Conservation (phyloP, 352 stramenopile species). For the Blastocystis sp. region DNA sequence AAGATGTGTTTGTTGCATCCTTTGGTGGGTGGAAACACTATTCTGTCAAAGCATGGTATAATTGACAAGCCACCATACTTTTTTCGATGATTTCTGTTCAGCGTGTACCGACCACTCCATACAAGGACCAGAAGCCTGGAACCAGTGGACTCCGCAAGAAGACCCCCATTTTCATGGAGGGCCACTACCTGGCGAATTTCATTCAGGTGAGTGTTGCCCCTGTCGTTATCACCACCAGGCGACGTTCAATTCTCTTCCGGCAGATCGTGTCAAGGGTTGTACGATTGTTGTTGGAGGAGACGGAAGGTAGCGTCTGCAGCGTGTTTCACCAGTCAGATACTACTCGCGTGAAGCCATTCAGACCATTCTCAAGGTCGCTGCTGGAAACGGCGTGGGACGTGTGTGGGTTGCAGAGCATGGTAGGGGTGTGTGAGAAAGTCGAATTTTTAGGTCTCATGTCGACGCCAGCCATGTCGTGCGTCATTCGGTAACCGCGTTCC, state of each 20-base stretch:
- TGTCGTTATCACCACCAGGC: conserved; percentile 69
- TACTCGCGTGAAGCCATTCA: conserved; percentile 85
- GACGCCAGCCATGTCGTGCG: conserved; percentile 86
- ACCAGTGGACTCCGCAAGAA: conserved; percentile 96
- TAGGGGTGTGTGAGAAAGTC: background rate
- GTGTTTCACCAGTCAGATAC: conserved; percentile 63
- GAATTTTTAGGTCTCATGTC: conserved; percentile 71
- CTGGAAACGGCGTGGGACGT: conserved; percentile 84
- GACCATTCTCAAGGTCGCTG: conserved; percentile 87
- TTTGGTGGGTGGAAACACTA: background rate
- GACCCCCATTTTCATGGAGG: conserved; percentile 91
- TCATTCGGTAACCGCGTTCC: conserved; percentile 74
- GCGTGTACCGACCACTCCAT: conserved; percentile 58
- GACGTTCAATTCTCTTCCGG: conserved; percentile 85
- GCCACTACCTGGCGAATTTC: conserved; percentile 96
- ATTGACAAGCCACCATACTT: too few relatives aligned
- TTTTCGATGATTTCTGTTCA: conserved; percentile 49
- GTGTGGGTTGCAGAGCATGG: conserved; percentile 77
- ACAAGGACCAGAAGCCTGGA: conserved; percentile 68
- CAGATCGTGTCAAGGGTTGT: conserved; percentile 80
- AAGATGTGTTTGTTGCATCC: conserved; percentile 29
- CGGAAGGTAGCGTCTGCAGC: conserved; percentile 71
- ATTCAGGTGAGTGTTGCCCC: conserved; percentile 61
- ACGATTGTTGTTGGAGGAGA: conserved; percentile 91
- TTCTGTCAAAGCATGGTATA: background rate